A percentile compares a stretch with the other conserved stretches of the same genome.
These are phyloP conservation scores for Chlamydomonas sp. DNA, from an alignment of 139 green algal species.

Conservation along the genomic window DNA sequence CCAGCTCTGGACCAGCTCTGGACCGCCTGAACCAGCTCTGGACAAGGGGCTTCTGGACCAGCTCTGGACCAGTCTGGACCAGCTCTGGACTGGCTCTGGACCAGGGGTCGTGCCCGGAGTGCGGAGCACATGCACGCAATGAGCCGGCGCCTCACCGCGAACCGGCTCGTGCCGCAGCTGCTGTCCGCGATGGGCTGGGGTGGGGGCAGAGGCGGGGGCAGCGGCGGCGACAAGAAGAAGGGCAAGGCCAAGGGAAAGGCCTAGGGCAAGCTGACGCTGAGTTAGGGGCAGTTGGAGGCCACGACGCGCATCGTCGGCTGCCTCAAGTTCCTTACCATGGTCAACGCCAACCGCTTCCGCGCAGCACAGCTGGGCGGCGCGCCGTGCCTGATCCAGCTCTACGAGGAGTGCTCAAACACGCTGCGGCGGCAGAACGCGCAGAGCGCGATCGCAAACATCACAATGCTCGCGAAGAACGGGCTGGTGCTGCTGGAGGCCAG, in stretches of 20 bases:
- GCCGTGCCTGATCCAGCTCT: conserved; percentile 16
- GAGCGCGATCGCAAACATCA: conserved; percentile 23
- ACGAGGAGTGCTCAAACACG: conserved; percentile 23
- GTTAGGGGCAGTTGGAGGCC: conserved; percentile 13
- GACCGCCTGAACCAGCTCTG: no score
- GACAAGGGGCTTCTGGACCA: no score
- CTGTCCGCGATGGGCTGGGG: background rate
- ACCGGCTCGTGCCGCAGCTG: conserved; percentile 17
- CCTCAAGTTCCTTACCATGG: conserved; percentile 28
- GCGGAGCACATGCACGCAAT: conserved; percentile 19
- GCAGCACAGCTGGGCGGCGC: conserved; percentile 19
- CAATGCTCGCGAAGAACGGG: conserved; percentile 28
- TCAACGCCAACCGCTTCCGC: conserved; percentile 22
- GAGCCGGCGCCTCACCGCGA: conserved; percentile 8
- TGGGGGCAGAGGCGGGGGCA: background rate
- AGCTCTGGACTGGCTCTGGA: no score
- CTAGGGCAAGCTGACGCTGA: conserved; percentile 24
- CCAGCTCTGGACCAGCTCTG: no score
- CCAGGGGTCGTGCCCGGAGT: no score
- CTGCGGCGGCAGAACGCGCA: conserved; percentile 24
- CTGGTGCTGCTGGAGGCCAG: conserved; percentile 20
- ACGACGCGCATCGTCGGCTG: conserved; percentile 13
- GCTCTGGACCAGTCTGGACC: no score
- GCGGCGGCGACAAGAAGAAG: conserved; percentile 22
- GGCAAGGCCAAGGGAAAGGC: conserved; percentile 34